Percentiles rank a stretch among this genome's conserved stretches.
These are phyloP conservation scores for Sugiyamaella marilandica DNA, from an alignment of 805 yeast genomes.

Conservation along the genomic window DNA sequence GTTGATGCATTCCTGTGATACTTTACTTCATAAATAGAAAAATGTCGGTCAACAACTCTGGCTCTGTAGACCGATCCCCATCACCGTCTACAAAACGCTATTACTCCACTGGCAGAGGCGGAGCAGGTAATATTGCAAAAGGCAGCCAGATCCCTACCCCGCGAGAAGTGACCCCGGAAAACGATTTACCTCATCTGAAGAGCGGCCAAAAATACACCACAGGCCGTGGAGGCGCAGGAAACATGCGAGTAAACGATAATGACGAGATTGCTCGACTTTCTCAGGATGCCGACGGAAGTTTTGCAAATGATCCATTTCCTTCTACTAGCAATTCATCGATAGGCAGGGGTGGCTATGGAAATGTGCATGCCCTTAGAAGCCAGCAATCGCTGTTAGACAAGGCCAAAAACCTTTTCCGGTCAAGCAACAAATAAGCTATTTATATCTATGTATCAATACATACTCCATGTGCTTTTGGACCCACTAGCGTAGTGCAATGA, in stretches of 20 bases:
- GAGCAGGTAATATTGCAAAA: slow-evolving; percentile 62
- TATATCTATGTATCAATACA: not conserved
- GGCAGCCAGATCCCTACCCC: slow-evolving; percentile 47
- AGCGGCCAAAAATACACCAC: slow-evolving; percentile 53
- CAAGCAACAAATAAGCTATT: slow-evolving; percentile 2
- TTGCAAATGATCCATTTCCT: slow-evolving; percentile 42
- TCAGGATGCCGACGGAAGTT: slow-evolving; percentile 57
- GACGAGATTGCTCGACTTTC: slow-evolving; percentile 52
- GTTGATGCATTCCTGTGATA: not conserved
- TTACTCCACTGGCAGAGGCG: slow-evolving; percentile 73
- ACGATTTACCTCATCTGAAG: slow-evolving; percentile 52
- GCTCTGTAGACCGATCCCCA: not conserved
- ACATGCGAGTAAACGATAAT: slow-evolving; percentile 61
- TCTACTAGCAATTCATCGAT: slow-evolving; percentile 37
- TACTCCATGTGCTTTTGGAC: not conserved
- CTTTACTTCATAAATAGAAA: not conserved
- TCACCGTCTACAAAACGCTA: not conserved
- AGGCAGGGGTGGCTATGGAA: slow-evolving; percentile 67
- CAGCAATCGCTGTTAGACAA: slow-evolving; percentile 42
- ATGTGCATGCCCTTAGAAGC: slow-evolving; percentile 36
- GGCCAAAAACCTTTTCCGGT: slow-evolving; percentile 42
- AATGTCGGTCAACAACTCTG: not conserved
- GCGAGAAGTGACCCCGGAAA: slow-evolving; percentile 50
- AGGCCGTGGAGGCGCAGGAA: slow-evolving; percentile 78
- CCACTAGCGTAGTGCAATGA: not conserved